phyloP scores from a whole-genome alignment of 108 stramenopile species.

The Cyclotella distinguenda region DNA sequence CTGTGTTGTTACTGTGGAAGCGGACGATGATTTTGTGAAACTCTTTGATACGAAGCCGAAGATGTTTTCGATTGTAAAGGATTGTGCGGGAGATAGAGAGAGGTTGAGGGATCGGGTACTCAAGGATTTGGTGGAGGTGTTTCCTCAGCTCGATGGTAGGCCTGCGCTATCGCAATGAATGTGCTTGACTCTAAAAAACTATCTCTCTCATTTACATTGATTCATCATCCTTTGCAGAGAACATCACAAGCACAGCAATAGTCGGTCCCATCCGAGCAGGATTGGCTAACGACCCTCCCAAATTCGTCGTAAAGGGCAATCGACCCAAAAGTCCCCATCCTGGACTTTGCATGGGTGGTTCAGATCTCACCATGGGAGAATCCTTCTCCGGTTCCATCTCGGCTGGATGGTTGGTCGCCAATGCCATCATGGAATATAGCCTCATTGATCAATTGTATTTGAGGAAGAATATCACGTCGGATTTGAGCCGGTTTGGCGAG shows the following conservation, averaged over 20 bases:
- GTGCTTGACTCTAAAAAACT: too few species aligned
- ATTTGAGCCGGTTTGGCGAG: slow-evolving; percentile 62
- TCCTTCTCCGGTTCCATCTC: slow-evolving; percentile 78
- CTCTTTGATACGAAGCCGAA: slow-evolving; percentile 83
- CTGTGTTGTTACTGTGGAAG: slow-evolving; percentile 90
- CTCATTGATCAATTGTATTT: slow-evolving; percentile 74
- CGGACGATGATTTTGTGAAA: slow-evolving; percentile 87
- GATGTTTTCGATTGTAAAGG: slow-evolving; percentile 61
- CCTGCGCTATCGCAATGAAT: neutral
- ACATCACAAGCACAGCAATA: slow-evolving; percentile 27
- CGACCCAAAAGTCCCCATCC: slow-evolving; percentile 77
- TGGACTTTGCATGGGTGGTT: slow-evolving; percentile 74
- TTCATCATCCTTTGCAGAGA: neutral
- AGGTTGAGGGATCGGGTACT: slow-evolving; percentile 65
- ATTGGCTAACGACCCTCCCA: slow-evolving; percentile 75
- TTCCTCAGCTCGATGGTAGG: slow-evolving; percentile 76
- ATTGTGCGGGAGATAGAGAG: slow-evolving; percentile 36
- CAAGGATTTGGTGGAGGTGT: slow-evolving; percentile 57
- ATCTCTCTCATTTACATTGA: neutral
- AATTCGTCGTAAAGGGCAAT: slow-evolving; percentile 85
- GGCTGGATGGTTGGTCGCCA: slow-evolving; percentile 83
- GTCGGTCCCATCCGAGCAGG: slow-evolving; percentile 64
- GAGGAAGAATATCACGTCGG: slow-evolving; percentile 82
- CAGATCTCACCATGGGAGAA: slow-evolving; percentile 81
- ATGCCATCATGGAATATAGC: slow-evolving; percentile 81